Evolutionary conservation across 2,329 filamentous ascomycete species (phyloP).

Genomic region (Phyllosticta citribraziliensis): DNA sequence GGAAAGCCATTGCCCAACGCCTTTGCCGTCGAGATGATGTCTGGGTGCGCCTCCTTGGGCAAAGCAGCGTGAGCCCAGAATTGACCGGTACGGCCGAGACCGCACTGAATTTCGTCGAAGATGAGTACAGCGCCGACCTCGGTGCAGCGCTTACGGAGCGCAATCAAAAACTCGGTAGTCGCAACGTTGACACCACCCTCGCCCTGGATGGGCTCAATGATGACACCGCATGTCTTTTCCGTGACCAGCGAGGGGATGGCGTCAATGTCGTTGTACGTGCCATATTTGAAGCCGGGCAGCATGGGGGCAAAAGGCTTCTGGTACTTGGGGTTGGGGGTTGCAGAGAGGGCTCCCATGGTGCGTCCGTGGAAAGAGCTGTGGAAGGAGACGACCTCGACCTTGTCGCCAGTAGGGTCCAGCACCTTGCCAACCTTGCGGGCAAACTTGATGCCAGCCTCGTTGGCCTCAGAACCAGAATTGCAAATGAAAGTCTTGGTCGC

Average conservation of each 20-base stretch:
- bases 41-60: constrained; percentile 74
- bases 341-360: constrained; percentile 91
- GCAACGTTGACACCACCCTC: constrained; percentile 88
- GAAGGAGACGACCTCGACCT: constrained; percentile 85
- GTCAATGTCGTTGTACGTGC: constrained; percentile 71
- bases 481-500: constrained; percentile 79
- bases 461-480: constrained; percentile 94
- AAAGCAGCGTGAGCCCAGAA: constrained; percentile 81
- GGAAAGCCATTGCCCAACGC: constrained; percentile 95
- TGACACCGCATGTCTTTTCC: constrained; percentile 81
- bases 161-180: constrained; percentile 69
- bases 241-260: constrained; percentile 66
- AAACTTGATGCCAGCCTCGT: constrained; percentile 96
- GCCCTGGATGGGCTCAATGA: constrained; percentile 94
- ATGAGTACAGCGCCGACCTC: constrained; percentile 83
- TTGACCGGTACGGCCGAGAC: constrained; percentile 72
- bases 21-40: constrained; percentile 90
- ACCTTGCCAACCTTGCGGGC: constrained; percentile 81
- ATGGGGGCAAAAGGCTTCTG: constrained; percentile 91
- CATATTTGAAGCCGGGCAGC: constrained; percentile 86
- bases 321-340: constrained; percentile 96
- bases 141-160: constrained; percentile 74
- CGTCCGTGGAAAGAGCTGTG: constrained; percentile 88
- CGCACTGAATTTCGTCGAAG: constrained; percentile 97
- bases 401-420: constrained; percentile 58